Evolutionary conservation across 106 monocot genomes (phyloP), one percentile per base, ranked within the genome.

Genomic region (Gastrodia elata): DNA sequence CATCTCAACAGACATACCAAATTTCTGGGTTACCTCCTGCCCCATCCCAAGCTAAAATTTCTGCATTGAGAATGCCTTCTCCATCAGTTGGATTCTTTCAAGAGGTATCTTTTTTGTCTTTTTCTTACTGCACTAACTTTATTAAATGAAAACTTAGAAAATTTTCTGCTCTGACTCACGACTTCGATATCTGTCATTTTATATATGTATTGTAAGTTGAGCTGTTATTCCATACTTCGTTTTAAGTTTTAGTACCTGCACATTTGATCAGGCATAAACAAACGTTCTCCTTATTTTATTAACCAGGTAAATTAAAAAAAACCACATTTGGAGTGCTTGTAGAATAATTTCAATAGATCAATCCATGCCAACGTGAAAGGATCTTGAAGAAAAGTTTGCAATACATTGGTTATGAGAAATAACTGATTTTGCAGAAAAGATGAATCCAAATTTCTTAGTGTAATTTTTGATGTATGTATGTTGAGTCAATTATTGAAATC

Each of bases 11-110:
- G 64, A 35, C n/a, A 20, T 38, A 65, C 13, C 22, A 44, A 46
- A 22, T 61, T 76, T 38, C 49, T 71, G 56, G 71, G 64, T 49
- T 20, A 72, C 64, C 72, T 56, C 38, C 74, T 34, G 39, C 71
- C n/a, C 76, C 73, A 42, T 33, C 9, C 24, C 65, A 70, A 73
- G 77, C 41, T 27, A 88, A 72, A 75, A 80, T 88, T 78, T 88
- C 92, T 39, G 84, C 77, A 2, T 68, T 92, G 74, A 80, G 88
- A 36, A 86, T 86, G 82, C 92, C 92, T 65, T 82, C 92, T n/a
- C 92, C 86, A 70, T 80, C 88, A 52, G 68, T 86, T 32, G 92
- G 92, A 46, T 92, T 92, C 68, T 92, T 92, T 72, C 42, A 70
- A 28, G 76, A 80, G 86, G 92, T 89, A 57, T 25, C n/a, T 18